These are phyloP conservation scores for Akebia trifoliata DNA, from an alignment of 164 flowering plant genomes.

Conservation along the genomic window DNA sequence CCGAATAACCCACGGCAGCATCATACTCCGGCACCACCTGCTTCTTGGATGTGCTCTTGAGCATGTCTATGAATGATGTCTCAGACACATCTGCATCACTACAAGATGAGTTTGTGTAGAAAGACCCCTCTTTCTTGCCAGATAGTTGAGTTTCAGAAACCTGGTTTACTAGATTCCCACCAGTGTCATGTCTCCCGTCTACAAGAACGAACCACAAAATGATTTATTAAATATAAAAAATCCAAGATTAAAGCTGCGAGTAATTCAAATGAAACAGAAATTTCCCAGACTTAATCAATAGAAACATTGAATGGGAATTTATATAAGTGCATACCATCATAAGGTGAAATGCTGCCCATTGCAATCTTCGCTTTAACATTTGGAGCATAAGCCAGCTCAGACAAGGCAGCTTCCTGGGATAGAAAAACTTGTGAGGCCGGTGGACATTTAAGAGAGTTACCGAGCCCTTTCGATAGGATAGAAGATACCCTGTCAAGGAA, in stretches of 20 bases:
- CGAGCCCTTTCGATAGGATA: conserved; percentile 31
- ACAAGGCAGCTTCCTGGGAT: conserved; percentile 51
- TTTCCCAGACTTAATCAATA: background rate
- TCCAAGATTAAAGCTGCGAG: background rate
- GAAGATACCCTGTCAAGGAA: conserved; percentile 31
- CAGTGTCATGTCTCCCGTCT: conserved; percentile 31
- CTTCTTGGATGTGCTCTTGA: conserved; percentile 54
- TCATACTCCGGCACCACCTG: conserved; percentile 28
- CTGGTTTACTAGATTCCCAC: conserved; percentile 22
- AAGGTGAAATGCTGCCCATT: conserved; percentile 8
- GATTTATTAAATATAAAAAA: background rate
- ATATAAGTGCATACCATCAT: conserved; percentile 37
- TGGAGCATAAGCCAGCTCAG: conserved; percentile 37
- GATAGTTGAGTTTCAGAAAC: conserved; percentile 26
- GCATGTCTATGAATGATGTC: conserved; percentile 72
- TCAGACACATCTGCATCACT: conserved; percentile 58
- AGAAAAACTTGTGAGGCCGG: conserved; percentile 36
- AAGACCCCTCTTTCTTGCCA: conserved; percentile 37
- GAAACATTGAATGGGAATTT: background rate
- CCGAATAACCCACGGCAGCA: conserved; percentile 22
- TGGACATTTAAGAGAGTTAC: conserved; percentile 47
- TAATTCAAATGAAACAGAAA: background rate
- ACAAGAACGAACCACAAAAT: background rate
- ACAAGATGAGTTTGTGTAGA: conserved; percentile 34
- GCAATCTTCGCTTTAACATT: conserved; percentile 27